A percentile compares a stretch with the other conserved stretches of the same genome.
phyloP scores from a whole-genome alignment of 345 rosid genomes.

The Euphorbia lathyris region DNA sequence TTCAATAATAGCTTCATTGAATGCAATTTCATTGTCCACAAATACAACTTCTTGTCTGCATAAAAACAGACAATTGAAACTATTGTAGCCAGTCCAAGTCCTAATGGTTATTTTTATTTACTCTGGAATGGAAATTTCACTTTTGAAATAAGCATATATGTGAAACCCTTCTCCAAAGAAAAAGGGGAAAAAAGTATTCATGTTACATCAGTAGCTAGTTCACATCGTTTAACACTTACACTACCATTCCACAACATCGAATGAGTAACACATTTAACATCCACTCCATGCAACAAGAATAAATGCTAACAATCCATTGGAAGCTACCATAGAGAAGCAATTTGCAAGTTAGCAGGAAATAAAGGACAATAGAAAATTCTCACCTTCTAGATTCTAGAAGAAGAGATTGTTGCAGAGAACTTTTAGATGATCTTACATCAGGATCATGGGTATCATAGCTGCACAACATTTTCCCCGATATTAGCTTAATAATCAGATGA shows the following conservation, averaged over 20 bases:
- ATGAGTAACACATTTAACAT: not conserved
- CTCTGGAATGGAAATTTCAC: not conserved
- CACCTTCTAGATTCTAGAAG: slow-evolving; percentile 61
- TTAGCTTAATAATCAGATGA: slow-evolving; percentile 14
- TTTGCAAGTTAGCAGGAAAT: not conserved
- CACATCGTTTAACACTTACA: not conserved
- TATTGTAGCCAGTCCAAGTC: not conserved
- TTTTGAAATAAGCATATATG: not conserved
- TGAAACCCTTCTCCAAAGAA: not conserved
- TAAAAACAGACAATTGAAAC: not conserved
- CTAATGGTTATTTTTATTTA: not conserved
- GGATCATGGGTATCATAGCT: slow-evolving; percentile 53
- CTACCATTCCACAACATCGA: not conserved
- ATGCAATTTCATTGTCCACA: slow-evolving; percentile 63
- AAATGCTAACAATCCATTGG: not conserved
- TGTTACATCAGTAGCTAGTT: not conserved
- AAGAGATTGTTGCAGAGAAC: slow-evolving; percentile 44
- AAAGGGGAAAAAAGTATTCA: not conserved
- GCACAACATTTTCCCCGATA: slow-evolving; percentile 14
- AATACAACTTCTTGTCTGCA: slow-evolving; percentile 55
- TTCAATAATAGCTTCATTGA: slow-evolving; percentile 70
- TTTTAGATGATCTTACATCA: slow-evolving; percentile 44
- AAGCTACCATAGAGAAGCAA: not conserved
- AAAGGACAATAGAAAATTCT: slow-evolving; percentile 1
- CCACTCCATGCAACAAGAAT: not conserved